Conservation (phyloP, 805 yeast species). For the Candida khao-thaluensis region DNA sequence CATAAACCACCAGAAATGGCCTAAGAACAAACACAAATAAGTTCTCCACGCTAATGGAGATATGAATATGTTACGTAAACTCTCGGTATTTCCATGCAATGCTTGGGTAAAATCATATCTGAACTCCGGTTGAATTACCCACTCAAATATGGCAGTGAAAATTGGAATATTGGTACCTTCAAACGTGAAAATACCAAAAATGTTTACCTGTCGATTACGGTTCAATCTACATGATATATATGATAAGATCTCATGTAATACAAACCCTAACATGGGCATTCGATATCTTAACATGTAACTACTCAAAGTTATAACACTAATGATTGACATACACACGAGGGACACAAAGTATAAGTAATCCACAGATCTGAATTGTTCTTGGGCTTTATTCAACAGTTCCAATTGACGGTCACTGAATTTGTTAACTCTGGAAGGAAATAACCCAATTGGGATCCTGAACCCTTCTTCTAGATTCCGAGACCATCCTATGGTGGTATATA, state of each 20-base stretch:
- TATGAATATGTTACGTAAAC: conserved; percentile 6
- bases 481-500: conserved; percentile 19
- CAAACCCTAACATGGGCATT: conserved; percentile 22
- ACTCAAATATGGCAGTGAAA: conserved; percentile 8
- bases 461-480: conserved; percentile 25
- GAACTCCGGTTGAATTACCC: conserved; percentile 7
- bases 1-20: conserved; percentile 37
- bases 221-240: conserved; percentile 30
- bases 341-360: conserved; percentile 33
- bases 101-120: neutral
- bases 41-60: conserved; percentile 17
- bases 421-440: conserved; percentile 23
- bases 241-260: conserved; percentile 25
- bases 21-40: conserved; percentile 19
- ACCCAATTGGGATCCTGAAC: conserved; percentile 17
- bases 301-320: conserved; percentile 19
- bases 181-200: conserved; percentile 11
- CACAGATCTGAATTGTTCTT: conserved; percentile 20
- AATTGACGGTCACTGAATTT: conserved; percentile 19
- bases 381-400: conserved; percentile 13
- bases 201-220: conserved; percentile 18
- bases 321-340: conserved; percentile 25
- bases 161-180: conserved; percentile 10
- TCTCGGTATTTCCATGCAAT: conserved; percentile 12
- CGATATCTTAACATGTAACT: conserved; percentile 16